Conservation (phyloP, 2,329 filamentous ascomycete species). For the Domatiomyces catenatus region DNA sequence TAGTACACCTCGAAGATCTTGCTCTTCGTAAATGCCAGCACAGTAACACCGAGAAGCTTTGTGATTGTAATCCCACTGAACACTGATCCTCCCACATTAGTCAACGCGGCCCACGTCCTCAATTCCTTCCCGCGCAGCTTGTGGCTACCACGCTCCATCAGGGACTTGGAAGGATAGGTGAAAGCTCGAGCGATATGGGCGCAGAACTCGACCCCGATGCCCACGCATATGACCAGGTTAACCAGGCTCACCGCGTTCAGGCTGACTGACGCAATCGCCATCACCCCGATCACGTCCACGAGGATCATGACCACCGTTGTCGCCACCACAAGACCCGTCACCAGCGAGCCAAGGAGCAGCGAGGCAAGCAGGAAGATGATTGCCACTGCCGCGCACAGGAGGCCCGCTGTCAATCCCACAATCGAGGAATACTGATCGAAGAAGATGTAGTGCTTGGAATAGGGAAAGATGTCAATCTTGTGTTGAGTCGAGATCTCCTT, state of each 20-base stretch:
- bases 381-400: conserved; percentile 67
- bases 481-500: conserved; percentile 56
- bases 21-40: conserved; percentile 83
- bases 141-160: conserved; percentile 66
- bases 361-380: conserved; percentile 74
- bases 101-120: conserved; percentile 78
- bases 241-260: conserved; percentile 91
- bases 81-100: conserved; percentile 87
- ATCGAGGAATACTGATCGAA: conserved; percentile 94
- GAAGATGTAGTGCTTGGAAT: conserved; percentile 97
- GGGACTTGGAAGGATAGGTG: conserved; percentile 71
- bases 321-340: conserved; percentile 69
- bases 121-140: conserved; percentile 70
- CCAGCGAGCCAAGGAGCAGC: conserved; percentile 65
- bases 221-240: conserved; percentile 92
- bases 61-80: conserved; percentile 94
- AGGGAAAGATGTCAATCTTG: conserved; percentile 76
- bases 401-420: conserved; percentile 57
- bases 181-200: conserved; percentile 92
- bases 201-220: conserved; percentile 93
- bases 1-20: conserved; percentile 99
- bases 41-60: conserved; percentile 79
- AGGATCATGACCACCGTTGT: conserved; percentile 85
- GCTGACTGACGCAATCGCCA: conserved; percentile 77
- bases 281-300: conserved; percentile 83